Conservation (phyloP, 1,139 yeast species). For the Blastobotrys illinoisensis region DNA sequence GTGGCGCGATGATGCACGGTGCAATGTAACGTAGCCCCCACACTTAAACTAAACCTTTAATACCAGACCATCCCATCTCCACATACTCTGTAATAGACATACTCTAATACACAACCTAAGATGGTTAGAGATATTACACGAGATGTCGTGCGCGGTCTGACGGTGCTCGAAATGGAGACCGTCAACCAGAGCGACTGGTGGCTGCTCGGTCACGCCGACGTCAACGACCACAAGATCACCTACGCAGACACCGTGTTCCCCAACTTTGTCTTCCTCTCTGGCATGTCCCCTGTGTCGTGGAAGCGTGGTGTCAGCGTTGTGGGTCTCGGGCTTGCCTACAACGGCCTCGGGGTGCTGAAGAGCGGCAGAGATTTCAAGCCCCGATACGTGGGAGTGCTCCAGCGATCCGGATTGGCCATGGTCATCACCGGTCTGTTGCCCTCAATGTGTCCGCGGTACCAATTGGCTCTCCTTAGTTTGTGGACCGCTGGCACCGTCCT, state of each 20-base stretch:
- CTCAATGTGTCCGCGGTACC: constrained; percentile 18
- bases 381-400: constrained; percentile 35
- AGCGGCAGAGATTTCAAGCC: constrained; percentile 17
- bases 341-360: constrained; percentile 16
- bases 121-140: constrained; percentile 26
- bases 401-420: constrained; percentile 33
- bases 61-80: too few species aligned
- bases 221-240: constrained; percentile 26
- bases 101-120: neutral
- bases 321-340: constrained; percentile 35
- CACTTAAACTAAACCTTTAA: neutral
- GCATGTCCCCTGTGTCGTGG: constrained; percentile 27
- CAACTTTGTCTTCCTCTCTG: constrained; percentile 33
- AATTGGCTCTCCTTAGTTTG: constrained; percentile 21
- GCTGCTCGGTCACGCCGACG: constrained; percentile 28
- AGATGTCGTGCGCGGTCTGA: constrained; percentile 34
- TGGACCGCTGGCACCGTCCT: constrained; percentile 28
- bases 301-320: constrained; percentile 26
- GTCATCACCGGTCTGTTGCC: constrained; percentile 22
- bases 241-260: constrained; percentile 39
- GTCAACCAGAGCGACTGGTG: constrained; percentile 26
- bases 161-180: constrained; percentile 35
- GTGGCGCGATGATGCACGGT: too few species aligned
- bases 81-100: too few species aligned
- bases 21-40: too few species aligned